Base-by-base conservation (phyloP, 202 grass and related monocot species). In the Zizania palustris region DNA sequence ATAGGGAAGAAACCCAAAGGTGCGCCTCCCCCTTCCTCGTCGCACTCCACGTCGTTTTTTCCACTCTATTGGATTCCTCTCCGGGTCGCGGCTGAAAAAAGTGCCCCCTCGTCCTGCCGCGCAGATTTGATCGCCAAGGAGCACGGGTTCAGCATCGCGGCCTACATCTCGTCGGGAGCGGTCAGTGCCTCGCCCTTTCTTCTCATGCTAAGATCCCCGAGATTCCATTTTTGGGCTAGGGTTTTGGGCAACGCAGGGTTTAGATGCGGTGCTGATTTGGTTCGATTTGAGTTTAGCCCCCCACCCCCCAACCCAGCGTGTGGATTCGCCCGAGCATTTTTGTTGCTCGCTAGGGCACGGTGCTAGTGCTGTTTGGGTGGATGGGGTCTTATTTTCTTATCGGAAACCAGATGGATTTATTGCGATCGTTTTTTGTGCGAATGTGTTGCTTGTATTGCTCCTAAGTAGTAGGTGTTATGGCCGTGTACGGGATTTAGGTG, bases 1-100 rank as follows among this genome's bases (percentile, higher is more conserved):
- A 85, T 88, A 41, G 91, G 81, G 61, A 93, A 93, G 70, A 93
- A 93, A 77, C 75, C 85, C 55, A 93, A 93, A 90, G 91, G 91
- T 93, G 85, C 45, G 3, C 28, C 42, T 16, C 5, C 13, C 8
- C 1, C 3, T 14, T 22, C 38, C 53, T 18, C 2, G n/a, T n/a
- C n/a, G n/a, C n/a, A 11, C 14, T 37, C 56, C 13, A 11, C 34
- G 21, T 55, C 41, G 55, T 11, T 82, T 81, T n/a, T 20, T n/a
- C 59, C 7, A 5, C 49, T 16, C 6, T 42, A 3, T 4, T 20
- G 14, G 18, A 67, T 18, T 69, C 35, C 37, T 16, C 76, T n/a
- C 57, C 60, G 49, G 71, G 36, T 7, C 60, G 63, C 44, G 15
- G 75, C 69, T 79, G 37, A 83, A 22, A 43, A 45, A 53, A 28